These are phyloP conservation scores for Climacium dendroides DNA, from an alignment of 225 moss, liverwort and hornwort genomes.

Conservation along the genomic window DNA sequence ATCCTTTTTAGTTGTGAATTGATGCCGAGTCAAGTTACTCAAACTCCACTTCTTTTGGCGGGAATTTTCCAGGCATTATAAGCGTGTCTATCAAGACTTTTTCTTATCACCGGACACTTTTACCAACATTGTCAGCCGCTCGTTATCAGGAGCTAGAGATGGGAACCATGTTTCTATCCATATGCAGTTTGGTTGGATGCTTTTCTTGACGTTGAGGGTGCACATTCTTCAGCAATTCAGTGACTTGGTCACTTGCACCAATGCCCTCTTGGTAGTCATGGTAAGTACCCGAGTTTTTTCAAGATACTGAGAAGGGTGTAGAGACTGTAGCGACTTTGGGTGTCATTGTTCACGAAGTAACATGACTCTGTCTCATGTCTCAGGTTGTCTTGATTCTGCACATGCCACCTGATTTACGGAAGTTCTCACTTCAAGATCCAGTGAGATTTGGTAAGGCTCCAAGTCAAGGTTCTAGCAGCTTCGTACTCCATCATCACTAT, in stretches of 20 bases:
- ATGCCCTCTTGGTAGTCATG: constrained; percentile 83
- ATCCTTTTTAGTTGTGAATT: neutral
- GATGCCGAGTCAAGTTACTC: neutral
- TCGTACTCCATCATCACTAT: neutral
- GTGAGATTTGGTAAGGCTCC: constrained; percentile 37
- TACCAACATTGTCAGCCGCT: constrained; percentile 40
- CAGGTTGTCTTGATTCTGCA: constrained; percentile 89
- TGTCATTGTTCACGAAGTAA: neutral
- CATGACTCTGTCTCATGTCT: neutral
- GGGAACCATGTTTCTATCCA: constrained; percentile 49
- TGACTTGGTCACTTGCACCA: constrained; percentile 94
- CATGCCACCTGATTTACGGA: constrained; percentile 87
- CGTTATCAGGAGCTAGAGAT: constrained; percentile 39
- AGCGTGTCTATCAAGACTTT: constrained; percentile 81
- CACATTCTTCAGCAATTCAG: constrained; percentile 66
- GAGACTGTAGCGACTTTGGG: neutral
- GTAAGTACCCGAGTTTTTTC: constrained; percentile 18
- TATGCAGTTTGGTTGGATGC: constrained; percentile 98
- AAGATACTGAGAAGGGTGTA: neutral
- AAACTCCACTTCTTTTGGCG: neutral
- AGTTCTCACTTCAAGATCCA: constrained; percentile 73
- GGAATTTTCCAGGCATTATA: constrained; percentile 62
- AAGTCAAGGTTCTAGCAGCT: neutral
- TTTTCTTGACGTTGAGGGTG: constrained; percentile 83
- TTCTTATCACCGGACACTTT: constrained; percentile 57